Base-by-base conservation (phyloP, 768 basidiomycete species). In the Mycena polygramma region DNA sequence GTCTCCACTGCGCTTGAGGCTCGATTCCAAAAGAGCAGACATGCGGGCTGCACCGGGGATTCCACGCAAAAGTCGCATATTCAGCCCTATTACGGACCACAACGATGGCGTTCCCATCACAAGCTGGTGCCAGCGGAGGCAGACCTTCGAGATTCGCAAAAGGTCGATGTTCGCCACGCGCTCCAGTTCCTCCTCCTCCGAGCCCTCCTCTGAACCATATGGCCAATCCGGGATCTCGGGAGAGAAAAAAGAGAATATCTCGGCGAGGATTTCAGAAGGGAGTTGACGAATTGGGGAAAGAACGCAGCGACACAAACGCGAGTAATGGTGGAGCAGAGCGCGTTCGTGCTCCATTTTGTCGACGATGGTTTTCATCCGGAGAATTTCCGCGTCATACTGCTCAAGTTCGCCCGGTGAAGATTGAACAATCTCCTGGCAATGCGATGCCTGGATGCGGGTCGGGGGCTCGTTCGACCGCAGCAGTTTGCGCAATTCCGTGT, bases 281-380 rank as follows among this genome's bases (percentile, higher is more conserved):
- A 66, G 35, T 41, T 55, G 64, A 7, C 64, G 64, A 37, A 66
- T 30, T 26, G 64, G 64, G n/a, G 64, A 41, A 41, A 57, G 36
- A 46, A 35, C 41, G 48, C 4, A 49, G 1, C 57, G 64, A 51
- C 57, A 58, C 46, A 66, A 49, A 7, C 22, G 35, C 64, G 22
- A 36, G 26, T 57, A 51, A 17, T 48, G 46, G 1, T 39, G 45
- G 7, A 58, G 17, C 2, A 35, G 10, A 51, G 48, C 37, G 36
- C 64, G 64, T 24, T 58, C 57, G 35, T 11, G 36, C 37, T 66
- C 57, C 19, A 22, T 3, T 19, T 46, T 15, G 1, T 39, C 46
- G 36, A 66, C n/a, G 37, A n/a, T 35, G n/a, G 57, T 36, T 45
- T 17, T 37, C 20, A 66, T 37, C 17, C 45, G 46, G 35, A 20